A percentile compares a stretch with the other conserved stretches of the same genome.
Conservation (phyloP, 768 basidiomycete species). For the Auriscalpium vulgare region DNA sequence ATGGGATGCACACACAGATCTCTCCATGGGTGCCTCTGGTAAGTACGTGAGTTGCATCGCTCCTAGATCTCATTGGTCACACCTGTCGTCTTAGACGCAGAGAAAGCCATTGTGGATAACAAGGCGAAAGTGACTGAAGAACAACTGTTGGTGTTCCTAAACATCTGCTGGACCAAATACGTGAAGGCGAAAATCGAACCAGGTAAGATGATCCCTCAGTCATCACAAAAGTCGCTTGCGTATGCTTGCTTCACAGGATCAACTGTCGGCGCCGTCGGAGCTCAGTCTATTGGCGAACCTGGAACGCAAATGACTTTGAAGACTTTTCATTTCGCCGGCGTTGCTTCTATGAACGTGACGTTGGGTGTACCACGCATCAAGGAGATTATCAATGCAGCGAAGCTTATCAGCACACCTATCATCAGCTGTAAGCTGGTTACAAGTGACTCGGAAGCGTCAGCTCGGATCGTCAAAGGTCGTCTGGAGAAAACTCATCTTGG, state of each 20-base stretch:
- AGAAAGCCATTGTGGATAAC: conserved; percentile 79
- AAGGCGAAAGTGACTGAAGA: conserved; percentile 79
- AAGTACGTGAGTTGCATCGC: conserved; percentile 26
- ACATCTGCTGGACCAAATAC: conserved; percentile 87
- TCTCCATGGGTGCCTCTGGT: conserved; percentile 70
- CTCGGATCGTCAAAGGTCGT: conserved; percentile 94
- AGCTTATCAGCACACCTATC: conserved; percentile 93
- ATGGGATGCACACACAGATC: conserved; percentile 71
- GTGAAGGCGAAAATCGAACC: conserved; percentile 96
- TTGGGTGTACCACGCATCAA: conserved; percentile 99
- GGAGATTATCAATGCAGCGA: conserved; percentile 99
- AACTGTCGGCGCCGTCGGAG: conserved; percentile 96
- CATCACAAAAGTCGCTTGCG: background rate
- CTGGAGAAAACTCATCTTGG: conserved; percentile 92
- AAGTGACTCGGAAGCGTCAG: conserved; percentile 81
- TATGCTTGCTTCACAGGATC: conserved; percentile 50
- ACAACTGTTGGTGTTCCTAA: conserved; percentile 74
- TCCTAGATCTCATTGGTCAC: background rate
- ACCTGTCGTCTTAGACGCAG: conserved; percentile 37
- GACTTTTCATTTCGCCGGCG: conserved; percentile 99
- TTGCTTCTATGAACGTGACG: conserved; percentile 99
- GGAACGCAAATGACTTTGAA: conserved; percentile 99
- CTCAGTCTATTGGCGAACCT: conserved; percentile 98
- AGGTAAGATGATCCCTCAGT: conserved; percentile 33
- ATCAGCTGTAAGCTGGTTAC: conserved; percentile 94